Conservation (phyloP, 2,329 filamentous ascomycete species). For the Colletotrichum abscissum region DNA sequence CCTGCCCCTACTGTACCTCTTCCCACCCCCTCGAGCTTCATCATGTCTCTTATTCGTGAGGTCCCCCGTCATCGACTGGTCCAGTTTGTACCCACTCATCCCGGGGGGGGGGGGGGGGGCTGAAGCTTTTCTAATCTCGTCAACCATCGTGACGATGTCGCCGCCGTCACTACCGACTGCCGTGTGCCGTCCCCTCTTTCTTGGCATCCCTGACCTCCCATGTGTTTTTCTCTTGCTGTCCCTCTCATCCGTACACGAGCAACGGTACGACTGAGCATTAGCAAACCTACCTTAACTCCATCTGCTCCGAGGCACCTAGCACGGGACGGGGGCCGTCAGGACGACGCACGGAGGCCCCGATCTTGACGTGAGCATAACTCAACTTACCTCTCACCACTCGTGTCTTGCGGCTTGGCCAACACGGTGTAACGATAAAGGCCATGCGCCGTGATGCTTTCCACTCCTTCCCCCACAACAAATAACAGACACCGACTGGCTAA, state of each 20-base stretch:
- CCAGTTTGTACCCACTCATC: slow-evolving; percentile 1
- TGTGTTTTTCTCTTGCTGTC: not conserved
- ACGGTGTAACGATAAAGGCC: not conserved
- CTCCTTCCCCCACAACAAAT: not conserved
- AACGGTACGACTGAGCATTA: not conserved
- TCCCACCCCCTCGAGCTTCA: not conserved
- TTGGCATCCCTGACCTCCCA: slow-evolving; percentile 11
- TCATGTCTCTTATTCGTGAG: not conserved
- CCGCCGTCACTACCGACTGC: not conserved
- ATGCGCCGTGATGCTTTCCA: not conserved
- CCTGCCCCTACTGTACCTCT: not conserved
- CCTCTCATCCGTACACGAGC: not conserved
- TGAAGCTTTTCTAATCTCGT: slow-evolving; percentile 20
- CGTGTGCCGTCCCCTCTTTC: slow-evolving; percentile 9
- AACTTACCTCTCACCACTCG: not conserved
- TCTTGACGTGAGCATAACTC: not conserved
- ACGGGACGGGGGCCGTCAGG: not conserved
- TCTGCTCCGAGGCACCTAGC: not conserved
- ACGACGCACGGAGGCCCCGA: slow-evolving; percentile 11
- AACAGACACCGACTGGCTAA: not conserved
- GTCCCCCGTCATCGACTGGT: slow-evolving; percentile 10
- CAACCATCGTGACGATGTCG: slow-evolving; percentile 2
- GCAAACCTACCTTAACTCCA: not conserved
- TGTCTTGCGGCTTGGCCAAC: not conserved
- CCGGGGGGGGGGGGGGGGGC: not conserved